phyloP scores from a whole-genome alignment of 129 eudicot species.

The Chrysanthemum seticuspe region DNA sequence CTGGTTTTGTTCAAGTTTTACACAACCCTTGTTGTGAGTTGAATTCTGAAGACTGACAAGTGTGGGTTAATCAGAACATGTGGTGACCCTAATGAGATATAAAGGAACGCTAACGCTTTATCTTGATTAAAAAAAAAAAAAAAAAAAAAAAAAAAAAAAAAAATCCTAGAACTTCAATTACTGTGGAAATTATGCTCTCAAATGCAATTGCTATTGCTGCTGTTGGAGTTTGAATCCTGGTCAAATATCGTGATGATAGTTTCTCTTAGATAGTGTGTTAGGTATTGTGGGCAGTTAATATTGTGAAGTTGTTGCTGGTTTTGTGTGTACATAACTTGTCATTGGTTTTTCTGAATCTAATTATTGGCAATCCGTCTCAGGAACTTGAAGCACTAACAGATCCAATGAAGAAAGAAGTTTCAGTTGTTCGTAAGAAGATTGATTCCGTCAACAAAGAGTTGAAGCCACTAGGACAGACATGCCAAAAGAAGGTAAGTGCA shows the following conservation, averaged over 20 bases:
- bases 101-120: too few relatives aligned
- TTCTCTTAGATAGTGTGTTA: slow-evolving; percentile 31
- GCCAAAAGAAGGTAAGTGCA: slow-evolving; percentile 77
- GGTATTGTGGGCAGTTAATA: slow-evolving; percentile 29
- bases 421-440: slow-evolving; percentile 77
- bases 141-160: too few relatives aligned
- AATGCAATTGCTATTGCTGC: too few relatives aligned
- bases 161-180: too few relatives aligned
- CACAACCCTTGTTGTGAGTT: too few relatives aligned
- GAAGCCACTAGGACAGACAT: slow-evolving; percentile 72
- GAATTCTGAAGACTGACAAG: too few relatives aligned
- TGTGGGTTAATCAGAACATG: too few relatives aligned
- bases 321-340: slow-evolving; percentile 6
- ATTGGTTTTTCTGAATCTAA: slow-evolving; percentile 12
- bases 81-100: too few relatives aligned
- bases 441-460: slow-evolving; percentile 78
- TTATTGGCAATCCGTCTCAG: slow-evolving; percentile 40
- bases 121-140: too few relatives aligned
- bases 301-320: slow-evolving; percentile 31
- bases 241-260: slow-evolving; percentile 17
- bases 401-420: slow-evolving; percentile 88
- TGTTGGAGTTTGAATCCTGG: background rate
- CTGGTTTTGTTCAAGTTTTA: too few relatives aligned
- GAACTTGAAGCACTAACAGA: slow-evolving; percentile 81
- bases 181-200: too few relatives aligned